Evolutionary conservation across 805 yeast species (phyloP).

Genomic region (Ogataea dorogensis): DNA sequence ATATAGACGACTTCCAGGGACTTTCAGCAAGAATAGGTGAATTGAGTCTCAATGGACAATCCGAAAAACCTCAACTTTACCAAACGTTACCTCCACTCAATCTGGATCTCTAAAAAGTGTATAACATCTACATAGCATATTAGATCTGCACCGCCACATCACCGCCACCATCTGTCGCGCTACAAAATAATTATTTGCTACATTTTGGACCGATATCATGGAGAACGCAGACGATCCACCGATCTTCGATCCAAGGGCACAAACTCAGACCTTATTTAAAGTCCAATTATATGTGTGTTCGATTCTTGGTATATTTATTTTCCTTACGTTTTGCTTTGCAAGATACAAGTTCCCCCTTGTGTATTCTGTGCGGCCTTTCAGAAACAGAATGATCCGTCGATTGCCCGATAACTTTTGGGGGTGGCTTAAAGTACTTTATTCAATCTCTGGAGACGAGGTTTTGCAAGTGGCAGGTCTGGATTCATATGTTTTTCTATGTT

Average conservation of each 20-base stretch:
- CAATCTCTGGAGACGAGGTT: constrained; percentile 49
- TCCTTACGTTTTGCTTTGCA: constrained; percentile 48
- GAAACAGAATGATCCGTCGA: constrained; percentile 42
- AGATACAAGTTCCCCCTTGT: constrained; percentile 56
- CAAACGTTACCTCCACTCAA: constrained; percentile 4
- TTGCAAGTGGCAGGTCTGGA: constrained; percentile 58
- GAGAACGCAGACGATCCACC: constrained; percentile 35
- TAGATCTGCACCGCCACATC: constrained; percentile 10
- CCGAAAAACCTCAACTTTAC: constrained; percentile 6
- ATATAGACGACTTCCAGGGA: constrained; percentile 18
- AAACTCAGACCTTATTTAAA: constrained; percentile 54
- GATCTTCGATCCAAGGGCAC: constrained; percentile 40
- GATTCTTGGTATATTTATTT: constrained; percentile 44
- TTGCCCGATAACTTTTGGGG: constrained; percentile 50
- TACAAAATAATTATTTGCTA: constrained; percentile 3
- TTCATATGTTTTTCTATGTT: constrained; percentile 56
- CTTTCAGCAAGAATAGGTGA: constrained; percentile 25
- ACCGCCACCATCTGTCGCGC: constrained; percentile 7
- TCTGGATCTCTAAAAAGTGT: constrained; percentile 8
- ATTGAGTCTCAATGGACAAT: constrained; percentile 17
- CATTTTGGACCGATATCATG: constrained; percentile 5
- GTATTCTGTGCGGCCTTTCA: constrained; percentile 53
- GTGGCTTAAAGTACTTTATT: constrained; percentile 50
- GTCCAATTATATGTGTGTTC: constrained; percentile 53
- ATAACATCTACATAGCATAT: constrained; percentile 7